A percentile compares a stretch with the other conserved stretches of the same genome.
Conservation (phyloP, 2,329 filamentous ascomycete genomes). For the Paraphoma sp. region DNA sequence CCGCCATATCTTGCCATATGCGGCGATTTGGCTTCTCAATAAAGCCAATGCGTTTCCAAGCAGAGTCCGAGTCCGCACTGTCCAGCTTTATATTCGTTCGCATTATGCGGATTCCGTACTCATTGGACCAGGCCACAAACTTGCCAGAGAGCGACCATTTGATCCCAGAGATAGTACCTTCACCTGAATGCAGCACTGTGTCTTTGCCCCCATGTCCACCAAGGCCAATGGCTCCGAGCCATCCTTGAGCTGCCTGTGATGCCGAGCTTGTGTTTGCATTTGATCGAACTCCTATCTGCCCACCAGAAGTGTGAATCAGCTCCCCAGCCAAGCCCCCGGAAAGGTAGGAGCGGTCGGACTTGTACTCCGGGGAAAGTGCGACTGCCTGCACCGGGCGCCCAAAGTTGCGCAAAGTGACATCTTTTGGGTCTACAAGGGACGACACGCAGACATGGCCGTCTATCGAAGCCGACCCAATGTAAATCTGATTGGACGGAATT, state of each 20-base stretch:
- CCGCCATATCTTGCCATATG: constrained; percentile 95
- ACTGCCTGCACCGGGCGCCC: constrained; percentile 90
- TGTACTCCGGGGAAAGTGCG: constrained; percentile 93
- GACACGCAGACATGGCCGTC: constrained; percentile 95
- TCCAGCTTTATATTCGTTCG: constrained; percentile 84
- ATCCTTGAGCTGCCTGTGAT: constrained; percentile 82
- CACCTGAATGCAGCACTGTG: constrained; percentile 85
- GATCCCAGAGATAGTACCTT: constrained; percentile 88
- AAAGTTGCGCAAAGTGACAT: constrained; percentile 92
- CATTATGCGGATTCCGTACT: constrained; percentile 98
- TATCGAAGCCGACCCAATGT: constrained; percentile 91
- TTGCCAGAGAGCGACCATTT: constrained; percentile 94
- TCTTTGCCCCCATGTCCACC: constrained; percentile 82
- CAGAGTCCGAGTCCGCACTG: constrained; percentile 75
- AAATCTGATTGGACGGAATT: constrained; percentile 86
- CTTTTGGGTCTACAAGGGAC: constrained; percentile 84
- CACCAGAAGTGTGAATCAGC: constrained; percentile 84
- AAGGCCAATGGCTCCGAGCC: constrained; percentile 88
- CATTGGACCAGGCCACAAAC: constrained; percentile 94
- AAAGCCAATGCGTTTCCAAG: constrained; percentile 94
- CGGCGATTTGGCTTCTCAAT: constrained; percentile 85
- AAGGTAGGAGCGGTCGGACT: constrained; percentile 84
- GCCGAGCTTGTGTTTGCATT: constrained; percentile 91
- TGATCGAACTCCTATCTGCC: constrained; percentile 75
- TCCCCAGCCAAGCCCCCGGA: constrained; percentile 90